A percentile compares a stretch with the other conserved stretches of the same genome.
Evolutionary conservation across 108 stramenopile species (phyloP).

Genomic region (Nitzschia palea): DNA sequence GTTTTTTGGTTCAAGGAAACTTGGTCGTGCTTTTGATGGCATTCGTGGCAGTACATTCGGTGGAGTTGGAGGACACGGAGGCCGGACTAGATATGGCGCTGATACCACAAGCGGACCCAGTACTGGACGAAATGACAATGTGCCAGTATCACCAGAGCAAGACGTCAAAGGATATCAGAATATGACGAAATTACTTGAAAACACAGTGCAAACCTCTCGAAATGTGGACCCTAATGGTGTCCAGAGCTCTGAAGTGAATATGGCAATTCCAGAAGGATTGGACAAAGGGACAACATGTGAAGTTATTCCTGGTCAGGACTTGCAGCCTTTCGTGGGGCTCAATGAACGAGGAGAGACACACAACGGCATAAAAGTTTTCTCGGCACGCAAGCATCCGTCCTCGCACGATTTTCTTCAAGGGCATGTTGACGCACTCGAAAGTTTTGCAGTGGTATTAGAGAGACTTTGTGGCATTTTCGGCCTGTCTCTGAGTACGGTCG

Average conservation of each 20-base stretch:
- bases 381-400: conserved; percentile 24
- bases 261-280: conserved; percentile 58
- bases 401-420: conserved; percentile 43
- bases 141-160: conserved; percentile 10
- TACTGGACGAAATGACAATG: background rate
- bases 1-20: conserved; percentile 35
- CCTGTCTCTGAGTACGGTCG: conserved; percentile 36
- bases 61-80: background rate
- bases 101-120: background rate
- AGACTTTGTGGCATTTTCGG: conserved; percentile 48
- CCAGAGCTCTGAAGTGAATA: conserved; percentile 34
- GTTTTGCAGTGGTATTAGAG: conserved; percentile 64
- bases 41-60: conserved; percentile 6
- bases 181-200: conserved; percentile 61
- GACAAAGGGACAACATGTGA: conserved; percentile 62
- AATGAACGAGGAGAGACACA: conserved; percentile 47
- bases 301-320: conserved; percentile 64
- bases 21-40: conserved; percentile 30
- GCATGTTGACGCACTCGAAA: conserved; percentile 55
- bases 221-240: conserved; percentile 52
- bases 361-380: conserved; percentile 67
- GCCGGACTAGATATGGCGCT: background rate
- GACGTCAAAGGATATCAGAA: conserved; percentile 53
- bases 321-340: conserved; percentile 54
- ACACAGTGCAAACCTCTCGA: conserved; percentile 43